Percentiles rank a stretch among this genome's conserved stretches.
These are phyloP conservation scores for Phialophora verrucosa DNA, from an alignment of 2,329 filamentous ascomycete genomes.

Conservation along the genomic window DNA sequence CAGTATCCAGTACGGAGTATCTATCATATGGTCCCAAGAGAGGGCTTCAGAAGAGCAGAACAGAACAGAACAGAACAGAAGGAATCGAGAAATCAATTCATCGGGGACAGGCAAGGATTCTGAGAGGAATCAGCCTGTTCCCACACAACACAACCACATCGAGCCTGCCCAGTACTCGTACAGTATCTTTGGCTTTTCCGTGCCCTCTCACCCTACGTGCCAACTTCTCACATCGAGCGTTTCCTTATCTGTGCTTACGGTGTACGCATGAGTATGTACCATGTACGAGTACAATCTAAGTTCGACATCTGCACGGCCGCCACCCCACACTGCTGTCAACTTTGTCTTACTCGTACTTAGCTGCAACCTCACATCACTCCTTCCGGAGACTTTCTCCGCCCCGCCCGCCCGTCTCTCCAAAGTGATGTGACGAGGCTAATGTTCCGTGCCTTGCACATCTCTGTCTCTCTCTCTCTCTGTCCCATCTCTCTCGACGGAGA, in stretches of 20 bases:
- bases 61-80: not conserved
- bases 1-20: not conserved
- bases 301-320: not conserved
- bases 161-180: not conserved
- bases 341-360: not conserved
- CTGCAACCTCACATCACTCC: too few species aligned
- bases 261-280: too few species aligned
- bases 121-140: not conserved
- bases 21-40: slow-evolving; percentile 9
- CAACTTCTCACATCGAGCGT: too few species aligned
- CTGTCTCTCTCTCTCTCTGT: too few species aligned
- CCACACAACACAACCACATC: not conserved
- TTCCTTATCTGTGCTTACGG: not conserved
- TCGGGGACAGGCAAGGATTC: not conserved
- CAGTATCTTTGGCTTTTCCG: not conserved
- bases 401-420: too few species aligned
- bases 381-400: not conserved
- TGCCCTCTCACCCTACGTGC: not conserved
- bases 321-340: not conserved
- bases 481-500: too few species aligned
- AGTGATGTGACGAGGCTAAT: too few species aligned
- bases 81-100: not conserved
- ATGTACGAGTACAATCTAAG: too few species aligned
- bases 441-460: too few species aligned
- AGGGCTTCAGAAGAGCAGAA: slow-evolving; percentile 2